These are phyloP conservation scores for Immersiella caudata DNA, from an alignment of 495 filamentous ascomycete species.

Conservation along the genomic window DNA sequence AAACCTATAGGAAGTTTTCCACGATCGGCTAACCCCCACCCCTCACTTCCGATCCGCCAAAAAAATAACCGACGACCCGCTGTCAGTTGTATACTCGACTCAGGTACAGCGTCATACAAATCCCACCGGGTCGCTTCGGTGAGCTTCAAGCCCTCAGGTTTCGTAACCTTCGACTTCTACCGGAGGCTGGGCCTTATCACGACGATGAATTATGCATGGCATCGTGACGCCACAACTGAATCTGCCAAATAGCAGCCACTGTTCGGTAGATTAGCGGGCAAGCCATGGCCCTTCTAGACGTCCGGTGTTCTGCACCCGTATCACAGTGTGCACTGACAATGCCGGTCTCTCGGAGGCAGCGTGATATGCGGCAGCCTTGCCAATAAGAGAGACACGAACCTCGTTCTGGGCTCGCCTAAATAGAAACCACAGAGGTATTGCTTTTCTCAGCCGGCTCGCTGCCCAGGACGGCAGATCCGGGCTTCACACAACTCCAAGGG, in stretches of 20 bases:
- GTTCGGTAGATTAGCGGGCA: neutral
- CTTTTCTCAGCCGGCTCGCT: neutral
- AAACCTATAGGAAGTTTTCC: constrained; percentile 17
- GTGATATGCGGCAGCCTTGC: neutral
- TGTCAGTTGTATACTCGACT: neutral
- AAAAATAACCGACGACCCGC: constrained; percentile 2
- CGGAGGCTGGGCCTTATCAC: constrained; percentile 1
- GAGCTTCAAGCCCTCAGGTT: neutral
- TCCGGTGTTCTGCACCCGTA: neutral
- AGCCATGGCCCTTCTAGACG: neutral
- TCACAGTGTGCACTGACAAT: neutral
- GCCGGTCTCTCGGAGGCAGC: neutral
- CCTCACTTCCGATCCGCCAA: neutral
- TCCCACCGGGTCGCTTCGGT: neutral
- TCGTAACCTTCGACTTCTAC: neutral
- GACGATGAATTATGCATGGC: neutral
- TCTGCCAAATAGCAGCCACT: neutral
- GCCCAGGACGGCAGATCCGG: constrained; percentile 10
- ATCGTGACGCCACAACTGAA: neutral
- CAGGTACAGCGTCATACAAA: neutral
- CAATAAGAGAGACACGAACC: neutral
- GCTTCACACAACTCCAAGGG: neutral
- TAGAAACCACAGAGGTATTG: neutral
- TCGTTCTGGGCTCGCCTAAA: constrained; percentile 4
- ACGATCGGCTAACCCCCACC: neutral